Conservation (phyloP, 352 stramenopile genomes). For the Phytophthora sp. region DNA sequence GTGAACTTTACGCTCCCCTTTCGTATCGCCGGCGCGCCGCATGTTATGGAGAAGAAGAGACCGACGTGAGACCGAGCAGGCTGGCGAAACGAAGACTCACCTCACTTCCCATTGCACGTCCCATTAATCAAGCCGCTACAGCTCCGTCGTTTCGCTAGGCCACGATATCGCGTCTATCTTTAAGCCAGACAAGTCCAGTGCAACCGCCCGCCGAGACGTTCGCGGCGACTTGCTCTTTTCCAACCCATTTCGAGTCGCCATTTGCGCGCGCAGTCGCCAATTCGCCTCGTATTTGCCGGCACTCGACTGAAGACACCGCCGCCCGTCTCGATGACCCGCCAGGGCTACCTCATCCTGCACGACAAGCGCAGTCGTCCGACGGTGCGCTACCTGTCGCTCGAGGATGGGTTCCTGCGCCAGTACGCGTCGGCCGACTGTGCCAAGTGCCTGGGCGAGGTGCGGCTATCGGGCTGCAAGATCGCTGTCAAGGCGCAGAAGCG, state of each 20-base stretch:
- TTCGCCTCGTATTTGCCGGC: slow-evolving; percentile 13
- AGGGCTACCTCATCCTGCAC: slow-evolving; percentile 83
- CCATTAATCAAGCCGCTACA: slow-evolving; percentile 13
- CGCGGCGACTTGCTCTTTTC: background rate
- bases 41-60: slow-evolving; percentile 16
- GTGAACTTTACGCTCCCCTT: slow-evolving; percentile 6
- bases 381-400: slow-evolving; percentile 78
- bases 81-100: slow-evolving; percentile 17
- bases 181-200: slow-evolving; percentile 32
- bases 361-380: slow-evolving; percentile 59
- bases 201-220: slow-evolving; percentile 24
- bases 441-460: slow-evolving; percentile 65
- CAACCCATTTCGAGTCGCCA: slow-evolving; percentile 16
- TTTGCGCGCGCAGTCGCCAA: slow-evolving; percentile 24
- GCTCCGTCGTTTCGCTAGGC: slow-evolving; percentile 16
- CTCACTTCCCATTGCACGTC: slow-evolving; percentile 30
- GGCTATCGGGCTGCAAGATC: slow-evolving; percentile 86
- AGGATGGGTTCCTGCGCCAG: slow-evolving; percentile 82
- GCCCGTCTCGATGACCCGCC: slow-evolving; percentile 71
- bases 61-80: slow-evolving; percentile 23
- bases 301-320: slow-evolving; percentile 3
- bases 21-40: slow-evolving; percentile 1
- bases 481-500: slow-evolving; percentile 82
- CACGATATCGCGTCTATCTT: slow-evolving; percentile 23
- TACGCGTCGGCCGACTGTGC: slow-evolving; percentile 49